A percentile compares a stretch with the other conserved stretches of the same genome.
These are phyloP conservation scores for Lecanicillium sp. DNA, from an alignment of 2,329 filamentous ascomycete species.

Conservation along the genomic window DNA sequence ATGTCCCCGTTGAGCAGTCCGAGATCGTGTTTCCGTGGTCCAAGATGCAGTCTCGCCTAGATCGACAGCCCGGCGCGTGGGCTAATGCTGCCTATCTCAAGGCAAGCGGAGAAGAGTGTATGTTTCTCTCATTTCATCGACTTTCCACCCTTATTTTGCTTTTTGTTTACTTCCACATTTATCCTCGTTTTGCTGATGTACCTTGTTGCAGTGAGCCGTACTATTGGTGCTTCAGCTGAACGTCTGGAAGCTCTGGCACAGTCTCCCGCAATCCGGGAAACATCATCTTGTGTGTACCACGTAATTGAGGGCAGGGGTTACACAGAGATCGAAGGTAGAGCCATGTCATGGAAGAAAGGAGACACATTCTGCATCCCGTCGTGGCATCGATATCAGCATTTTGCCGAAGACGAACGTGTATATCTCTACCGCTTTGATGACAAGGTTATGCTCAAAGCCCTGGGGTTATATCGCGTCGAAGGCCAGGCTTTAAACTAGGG, in stretches of 20 bases:
- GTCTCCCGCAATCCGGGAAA: constrained; percentile 36
- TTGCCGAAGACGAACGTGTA: constrained; percentile 26
- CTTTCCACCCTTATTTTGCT: no score
- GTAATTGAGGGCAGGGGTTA: constrained; percentile 38
- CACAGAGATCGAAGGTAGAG: constrained; percentile 28
- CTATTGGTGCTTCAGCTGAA: constrained; percentile 39
- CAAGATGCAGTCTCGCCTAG: constrained; percentile 39
- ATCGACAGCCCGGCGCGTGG: constrained; percentile 21
- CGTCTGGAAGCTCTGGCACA: constrained; percentile 27
- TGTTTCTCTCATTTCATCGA: constrained; percentile 8
- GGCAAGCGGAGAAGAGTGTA: constrained; percentile 21
- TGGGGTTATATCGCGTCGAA: constrained; percentile 51
- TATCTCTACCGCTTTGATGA: constrained; percentile 49
- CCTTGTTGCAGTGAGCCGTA: constrained; percentile 19
- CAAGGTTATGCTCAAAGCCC: constrained; percentile 41
- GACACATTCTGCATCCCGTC: constrained; percentile 49
- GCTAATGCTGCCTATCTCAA: constrained; percentile 24
- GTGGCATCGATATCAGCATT: constrained; percentile 43
- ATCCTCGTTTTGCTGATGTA: background rate
- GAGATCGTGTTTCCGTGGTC: constrained; percentile 42
- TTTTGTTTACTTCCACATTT: background rate
- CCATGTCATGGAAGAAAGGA: constrained; percentile 35
- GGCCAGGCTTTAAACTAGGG: no score
- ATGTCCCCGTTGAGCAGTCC: constrained; percentile 25
- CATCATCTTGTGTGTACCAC: constrained; percentile 45